phyloP scores from a whole-genome alignment of 2,329 filamentous ascomycete genomes.

The Domatiomyces globalis region DNA sequence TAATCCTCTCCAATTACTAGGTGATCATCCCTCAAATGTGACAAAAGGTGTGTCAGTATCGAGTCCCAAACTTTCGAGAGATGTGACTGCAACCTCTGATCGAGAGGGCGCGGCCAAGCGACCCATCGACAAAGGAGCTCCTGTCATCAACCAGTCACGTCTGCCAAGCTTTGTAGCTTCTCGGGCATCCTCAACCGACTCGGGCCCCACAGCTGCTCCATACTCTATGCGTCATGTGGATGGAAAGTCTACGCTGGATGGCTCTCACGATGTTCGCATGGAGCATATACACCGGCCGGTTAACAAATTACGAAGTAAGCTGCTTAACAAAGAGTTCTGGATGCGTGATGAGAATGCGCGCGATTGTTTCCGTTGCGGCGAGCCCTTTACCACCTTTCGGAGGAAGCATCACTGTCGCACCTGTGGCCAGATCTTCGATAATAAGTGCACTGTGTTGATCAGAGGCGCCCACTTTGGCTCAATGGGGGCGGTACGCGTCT shows the following conservation, averaged over 20 bases:
- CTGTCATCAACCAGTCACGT: constrained; percentile 28
- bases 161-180: constrained; percentile 32
- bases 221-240: not conserved
- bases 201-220: constrained; percentile 23
- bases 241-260: not conserved
- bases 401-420: constrained; percentile 90
- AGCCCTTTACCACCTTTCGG: constrained; percentile 81
- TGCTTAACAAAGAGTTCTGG: constrained; percentile 93
- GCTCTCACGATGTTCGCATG: not conserved
- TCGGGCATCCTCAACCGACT: constrained; percentile 28
- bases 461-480: constrained; percentile 79
- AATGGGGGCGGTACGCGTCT: constrained; percentile 69
- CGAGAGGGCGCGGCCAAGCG: not conserved
- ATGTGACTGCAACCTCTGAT: not conserved
- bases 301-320: constrained; percentile 63
- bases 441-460: constrained; percentile 87
- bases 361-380: constrained; percentile 86
- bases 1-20: not conserved
- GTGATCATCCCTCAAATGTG: not conserved
- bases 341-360: constrained; percentile 98
- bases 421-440: constrained; percentile 97
- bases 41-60: not conserved
- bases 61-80: not conserved
- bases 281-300: constrained; percentile 38
- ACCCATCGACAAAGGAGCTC: not conserved